Evolutionary conservation across 192 early-diverging fungal species (phyloP).

Genomic region (Cetraspora pellucida): DNA sequence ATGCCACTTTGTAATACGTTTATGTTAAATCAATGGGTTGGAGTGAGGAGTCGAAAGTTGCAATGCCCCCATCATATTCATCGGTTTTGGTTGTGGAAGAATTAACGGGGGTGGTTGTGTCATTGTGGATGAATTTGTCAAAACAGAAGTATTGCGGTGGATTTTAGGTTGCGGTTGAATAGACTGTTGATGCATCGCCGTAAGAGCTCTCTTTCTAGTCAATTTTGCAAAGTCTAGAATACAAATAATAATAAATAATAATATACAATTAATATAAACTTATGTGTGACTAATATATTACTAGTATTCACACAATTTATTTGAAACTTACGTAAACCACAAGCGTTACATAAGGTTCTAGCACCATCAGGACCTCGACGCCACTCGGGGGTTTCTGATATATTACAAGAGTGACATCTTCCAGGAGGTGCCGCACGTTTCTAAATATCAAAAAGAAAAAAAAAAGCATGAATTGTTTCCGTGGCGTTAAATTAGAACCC

Average conservation of each 20-base stretch:
- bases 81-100: background rate
- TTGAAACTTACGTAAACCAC: constrained; percentile 81
- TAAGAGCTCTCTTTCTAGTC: constrained; percentile 4
- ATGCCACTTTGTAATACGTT: too few relatives aligned
- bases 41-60: background rate
- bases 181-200: constrained; percentile 6
- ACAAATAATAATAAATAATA: background rate
- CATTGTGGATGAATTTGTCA: background rate
- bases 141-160: background rate
- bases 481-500: too few relatives aligned
- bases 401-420: constrained; percentile 76
- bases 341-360: constrained; percentile 93
- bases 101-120: background rate
- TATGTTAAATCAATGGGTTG: too few relatives aligned
- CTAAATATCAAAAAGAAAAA: background rate
- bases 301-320: background rate
- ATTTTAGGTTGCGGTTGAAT: background rate
- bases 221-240: constrained; percentile 29
- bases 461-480: background rate
- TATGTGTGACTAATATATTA: background rate
- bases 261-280: background rate
- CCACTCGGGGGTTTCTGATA: constrained; percentile 93
- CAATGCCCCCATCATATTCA: background rate
- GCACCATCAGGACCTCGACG: constrained; percentile 92
- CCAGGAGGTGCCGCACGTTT: constrained; percentile 67